Percentiles rank a stretch among this genome's conserved stretches.
Evolutionary conservation across 164 flowering plant species (phyloP).

Genomic region (Liquidambar formosana): DNA sequence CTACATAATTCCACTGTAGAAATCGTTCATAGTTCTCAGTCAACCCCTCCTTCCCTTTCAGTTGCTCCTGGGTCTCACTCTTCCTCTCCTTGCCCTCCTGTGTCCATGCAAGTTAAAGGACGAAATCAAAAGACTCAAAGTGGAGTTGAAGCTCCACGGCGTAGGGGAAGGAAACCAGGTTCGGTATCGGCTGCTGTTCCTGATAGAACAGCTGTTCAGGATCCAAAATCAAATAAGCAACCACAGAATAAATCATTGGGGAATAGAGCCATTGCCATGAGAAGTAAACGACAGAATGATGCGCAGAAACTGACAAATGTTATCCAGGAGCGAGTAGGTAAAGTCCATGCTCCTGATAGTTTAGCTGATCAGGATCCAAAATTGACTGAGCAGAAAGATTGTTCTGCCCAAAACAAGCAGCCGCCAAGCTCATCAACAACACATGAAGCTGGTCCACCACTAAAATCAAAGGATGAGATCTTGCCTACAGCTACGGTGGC

Average conservation of each 20-base stretch:
- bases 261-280: constrained; percentile 3
- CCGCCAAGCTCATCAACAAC: neutral
- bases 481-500: neutral
- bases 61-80: constrained; percentile 13
- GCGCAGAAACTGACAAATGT: constrained; percentile 4
- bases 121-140: constrained; percentile 35
- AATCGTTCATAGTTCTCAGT: constrained; percentile 15
- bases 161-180: constrained; percentile 51
- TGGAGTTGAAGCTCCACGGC: constrained; percentile 38
- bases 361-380: constrained; percentile 2
- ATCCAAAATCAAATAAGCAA: constrained; percentile 22
- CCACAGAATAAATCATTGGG: constrained; percentile 15
- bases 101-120: constrained; percentile 26
- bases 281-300: constrained; percentile 23
- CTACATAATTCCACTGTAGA: constrained; percentile 11
- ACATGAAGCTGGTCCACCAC: constrained; percentile 7
- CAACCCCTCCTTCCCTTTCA: constrained; percentile 7
- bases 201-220: constrained; percentile 29
- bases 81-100: constrained; percentile 16
- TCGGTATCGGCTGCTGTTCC: constrained; percentile 18
- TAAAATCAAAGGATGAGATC: constrained; percentile 5
- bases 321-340: constrained; percentile 5
- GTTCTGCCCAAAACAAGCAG: constrained; percentile 10
- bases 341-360: neutral
- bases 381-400: constrained; percentile 10